Base-by-base conservation (phyloP, 495 filamentous ascomycete genomes). In the Podospora appendiculata region DNA sequence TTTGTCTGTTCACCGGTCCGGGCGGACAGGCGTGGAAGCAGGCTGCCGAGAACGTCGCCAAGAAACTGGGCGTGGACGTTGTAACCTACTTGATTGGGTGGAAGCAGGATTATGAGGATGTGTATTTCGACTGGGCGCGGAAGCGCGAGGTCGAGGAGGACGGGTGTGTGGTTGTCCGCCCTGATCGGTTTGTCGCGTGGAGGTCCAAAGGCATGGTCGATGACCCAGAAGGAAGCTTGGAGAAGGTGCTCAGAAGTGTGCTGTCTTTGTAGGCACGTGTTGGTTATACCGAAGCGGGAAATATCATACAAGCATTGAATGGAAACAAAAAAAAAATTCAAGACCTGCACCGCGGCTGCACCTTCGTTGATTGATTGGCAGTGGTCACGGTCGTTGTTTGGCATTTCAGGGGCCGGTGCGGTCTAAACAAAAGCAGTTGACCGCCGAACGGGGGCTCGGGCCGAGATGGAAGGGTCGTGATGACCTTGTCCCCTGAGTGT, bases 111-210 rank as follows among this genome's bases (percentile, higher is more conserved):
- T 68, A 70, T 25, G 62, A 68, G 40, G 70, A 70, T 45, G 50
- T 65, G 8, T 70, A 71, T 44, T 60, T 65, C 49, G 59, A 65
- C 43, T 76, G 68, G 66, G 58, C 62, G 10, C 51, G 50, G 47
- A 54, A 56, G 35, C 54, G 67, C 5, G 69, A 70, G 18, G 64
- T 74, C 0, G 60, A 63, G 12, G 65, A 73, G n/a, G 58, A 54
- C 32, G 73, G 73, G n/a, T 71, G 67, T 8, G 51, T 76, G 10
- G 51, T 75, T 25, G 69, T 71, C 8, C 51, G 73, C 8, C 73
- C 72, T 8, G 72, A 76, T 56, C 58, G 65, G 17, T 73, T 71
- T 48, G 66, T 76, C 8, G 69, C 67, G 2, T 76, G 72, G 72
- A 48, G 73, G 50, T 62, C 55, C 5, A 53, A 60, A 35, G 42